Percentiles rank a stretch among this genome's conserved stretches.
Conservation (phyloP, 192 early-diverging fungal genomes). For the Backusella sp. region DNA sequence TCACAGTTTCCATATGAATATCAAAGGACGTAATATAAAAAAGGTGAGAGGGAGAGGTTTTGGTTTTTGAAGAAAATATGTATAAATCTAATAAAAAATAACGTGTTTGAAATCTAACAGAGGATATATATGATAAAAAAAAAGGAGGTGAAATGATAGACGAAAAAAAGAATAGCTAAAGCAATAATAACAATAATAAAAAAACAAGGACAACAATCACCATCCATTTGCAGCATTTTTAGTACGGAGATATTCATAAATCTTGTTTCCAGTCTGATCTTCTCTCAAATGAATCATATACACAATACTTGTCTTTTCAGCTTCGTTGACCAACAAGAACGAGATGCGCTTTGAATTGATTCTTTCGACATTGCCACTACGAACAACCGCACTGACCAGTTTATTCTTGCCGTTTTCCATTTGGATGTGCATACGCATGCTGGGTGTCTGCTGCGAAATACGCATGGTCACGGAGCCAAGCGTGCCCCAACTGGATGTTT, state of each 20-base stretch:
- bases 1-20: too few species aligned
- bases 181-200: neutral
- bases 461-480: constrained; percentile 42
- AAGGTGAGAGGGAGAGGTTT: too few species aligned
- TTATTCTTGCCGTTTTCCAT: constrained; percentile 44
- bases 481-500: constrained; percentile 51
- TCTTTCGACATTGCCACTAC: constrained; percentile 46
- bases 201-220: neutral
- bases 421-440: constrained; percentile 46
- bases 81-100: constrained; percentile 2
- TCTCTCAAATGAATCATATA: constrained; percentile 61
- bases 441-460: constrained; percentile 50
- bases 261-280: constrained; percentile 44
- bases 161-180: neutral
- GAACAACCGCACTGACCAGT: constrained; percentile 49
- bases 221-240: constrained; percentile 23
- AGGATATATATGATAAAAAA: neutral
- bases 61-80: neutral
- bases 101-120: neutral
- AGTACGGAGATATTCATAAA: constrained; percentile 43
- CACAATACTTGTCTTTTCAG: constrained; percentile 45
- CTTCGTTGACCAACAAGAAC: constrained; percentile 43
- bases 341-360: constrained; percentile 46
- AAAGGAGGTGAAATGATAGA: neutral
- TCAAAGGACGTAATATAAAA: too few species aligned